A percentile compares a stretch with the other conserved stretches of the same genome.
phyloP scores from a whole-genome alignment of 345 rosid species.

The Leavenworthia alabamica region DNA sequence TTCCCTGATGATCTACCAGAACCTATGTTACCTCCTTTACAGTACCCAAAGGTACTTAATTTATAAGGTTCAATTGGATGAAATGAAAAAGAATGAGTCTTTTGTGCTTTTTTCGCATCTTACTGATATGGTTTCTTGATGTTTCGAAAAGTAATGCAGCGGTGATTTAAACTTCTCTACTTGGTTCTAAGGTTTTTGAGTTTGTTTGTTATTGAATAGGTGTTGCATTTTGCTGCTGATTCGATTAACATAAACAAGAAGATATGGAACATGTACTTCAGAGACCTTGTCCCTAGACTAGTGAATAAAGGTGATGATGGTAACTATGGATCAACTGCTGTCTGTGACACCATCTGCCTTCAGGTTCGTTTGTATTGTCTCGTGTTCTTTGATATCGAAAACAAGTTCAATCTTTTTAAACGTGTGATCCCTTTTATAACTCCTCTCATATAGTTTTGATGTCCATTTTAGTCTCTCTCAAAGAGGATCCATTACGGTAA shows the following conservation, averaged over 20 bases:
- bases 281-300: constrained; percentile 70
- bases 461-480: constrained; percentile 58
- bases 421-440: background rate
- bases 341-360: constrained; percentile 81
- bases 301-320: constrained; percentile 84
- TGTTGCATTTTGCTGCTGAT: constrained; percentile 63
- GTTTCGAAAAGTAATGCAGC: background rate
- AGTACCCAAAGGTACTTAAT: constrained; percentile 53
- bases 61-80: background rate
- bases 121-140: background rate
- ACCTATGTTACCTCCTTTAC: constrained; percentile 72
- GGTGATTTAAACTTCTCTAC: background rate
- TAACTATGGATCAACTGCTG: constrained; percentile 86
- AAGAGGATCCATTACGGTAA: constrained; percentile 95
- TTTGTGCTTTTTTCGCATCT: background rate
- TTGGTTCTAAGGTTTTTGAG: background rate
- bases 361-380: constrained; percentile 50
- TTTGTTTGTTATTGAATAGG: constrained; percentile 34
- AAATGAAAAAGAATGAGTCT: background rate
- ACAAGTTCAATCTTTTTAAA: background rate
- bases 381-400: background rate
- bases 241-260: constrained; percentile 65
- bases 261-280: constrained; percentile 84
- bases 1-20: constrained; percentile 65
- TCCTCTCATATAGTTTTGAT: background rate